Conservation (phyloP, 2,329 filamentous ascomycete genomes). For the Chrysoporthe cubensis region DNA sequence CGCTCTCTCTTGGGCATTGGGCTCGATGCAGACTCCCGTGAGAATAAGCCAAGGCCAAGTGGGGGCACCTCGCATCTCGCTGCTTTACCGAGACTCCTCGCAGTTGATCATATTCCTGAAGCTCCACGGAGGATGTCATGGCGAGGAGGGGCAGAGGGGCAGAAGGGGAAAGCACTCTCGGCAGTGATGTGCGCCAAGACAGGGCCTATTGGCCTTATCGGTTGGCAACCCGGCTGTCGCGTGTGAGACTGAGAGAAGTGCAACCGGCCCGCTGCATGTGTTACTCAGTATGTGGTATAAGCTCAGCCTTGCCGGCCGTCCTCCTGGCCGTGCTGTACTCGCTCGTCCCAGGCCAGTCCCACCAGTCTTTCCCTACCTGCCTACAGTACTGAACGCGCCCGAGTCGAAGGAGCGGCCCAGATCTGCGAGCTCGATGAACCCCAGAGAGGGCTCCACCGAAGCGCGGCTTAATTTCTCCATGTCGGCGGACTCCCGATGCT, state of each 20-base stretch:
- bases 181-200: background rate
- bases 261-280: background rate
- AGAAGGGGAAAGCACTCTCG: background rate
- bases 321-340: background rate
- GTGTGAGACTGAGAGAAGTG: background rate
- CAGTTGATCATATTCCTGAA: background rate
- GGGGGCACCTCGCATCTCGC: background rate
- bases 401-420: background rate
- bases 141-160: background rate
- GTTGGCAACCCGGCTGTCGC: background rate
- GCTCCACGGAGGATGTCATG: conserved; percentile 5
- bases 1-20: background rate
- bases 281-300: too few species aligned
- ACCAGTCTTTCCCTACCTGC: background rate
- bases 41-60: background rate
- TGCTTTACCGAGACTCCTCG: background rate
- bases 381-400: background rate
- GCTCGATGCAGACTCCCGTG: conserved; percentile 3
- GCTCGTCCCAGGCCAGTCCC: background rate
- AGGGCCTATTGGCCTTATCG: background rate
- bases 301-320: background rate
- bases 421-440: background rate
- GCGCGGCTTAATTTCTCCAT: conserved; percentile 3
- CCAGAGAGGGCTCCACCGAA: background rate
- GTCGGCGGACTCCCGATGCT: conserved; percentile 12